These are phyloP conservation scores for Udeniomyces megalosporus DNA, from an alignment of 768 basidiomycete species.

Conservation along the genomic window DNA sequence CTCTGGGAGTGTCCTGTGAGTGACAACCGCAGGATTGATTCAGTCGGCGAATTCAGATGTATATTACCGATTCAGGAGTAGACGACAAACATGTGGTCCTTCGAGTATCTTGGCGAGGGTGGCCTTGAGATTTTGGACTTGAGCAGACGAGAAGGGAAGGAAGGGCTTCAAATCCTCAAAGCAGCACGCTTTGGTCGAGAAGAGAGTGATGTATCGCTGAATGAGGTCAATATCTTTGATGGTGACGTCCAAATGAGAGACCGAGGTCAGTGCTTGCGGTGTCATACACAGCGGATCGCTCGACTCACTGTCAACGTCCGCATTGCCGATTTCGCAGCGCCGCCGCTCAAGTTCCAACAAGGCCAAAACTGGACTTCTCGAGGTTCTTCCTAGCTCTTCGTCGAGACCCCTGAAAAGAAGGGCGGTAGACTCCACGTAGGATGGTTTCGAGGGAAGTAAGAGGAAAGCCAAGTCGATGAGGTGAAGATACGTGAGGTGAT, in stretches of 20 bases:
- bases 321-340: too few species aligned
- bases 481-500: constrained; percentile 11
- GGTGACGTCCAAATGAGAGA: constrained; percentile 24
- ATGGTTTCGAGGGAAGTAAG: background rate
- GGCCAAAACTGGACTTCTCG: constrained; percentile 58
- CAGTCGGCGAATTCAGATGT: too few species aligned
- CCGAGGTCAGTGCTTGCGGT: background rate
- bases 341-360: constrained; percentile 48
- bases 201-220: constrained; percentile 49
- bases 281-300: too few species aligned
- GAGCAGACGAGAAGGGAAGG: background rate
- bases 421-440: constrained; percentile 9
- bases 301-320: too few species aligned
- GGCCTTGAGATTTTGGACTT: constrained; percentile 23
- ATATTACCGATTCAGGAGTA: too few species aligned
- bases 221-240: constrained; percentile 31
- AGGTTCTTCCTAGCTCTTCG: constrained; percentile 48
- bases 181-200: constrained; percentile 70
- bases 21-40: background rate
- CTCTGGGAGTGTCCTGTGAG: constrained; percentile 37
- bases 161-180: constrained; percentile 70
- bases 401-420: constrained; percentile 44
- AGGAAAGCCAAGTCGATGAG: constrained; percentile 3
- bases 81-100: constrained; percentile 33
- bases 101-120: constrained; percentile 32